phyloP scores from a whole-genome alignment of 2,329 filamentous ascomycete species.

The Calonectria crousiana region DNA sequence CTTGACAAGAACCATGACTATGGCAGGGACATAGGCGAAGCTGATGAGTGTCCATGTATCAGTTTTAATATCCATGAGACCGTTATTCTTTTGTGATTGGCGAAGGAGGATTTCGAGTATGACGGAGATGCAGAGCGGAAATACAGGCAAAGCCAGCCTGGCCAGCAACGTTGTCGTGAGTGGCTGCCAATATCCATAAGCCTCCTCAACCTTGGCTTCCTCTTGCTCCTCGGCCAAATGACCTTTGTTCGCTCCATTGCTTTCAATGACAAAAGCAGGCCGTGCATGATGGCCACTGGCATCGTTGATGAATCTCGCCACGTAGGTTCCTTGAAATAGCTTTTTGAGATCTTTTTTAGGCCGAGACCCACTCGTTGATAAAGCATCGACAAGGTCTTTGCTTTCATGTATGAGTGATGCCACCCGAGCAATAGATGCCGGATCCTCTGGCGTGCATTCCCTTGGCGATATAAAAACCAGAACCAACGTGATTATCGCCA shows the following conservation, averaged over 20 bases:
- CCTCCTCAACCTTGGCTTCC: no score
- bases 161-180: neutral
- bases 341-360: neutral
- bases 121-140: neutral
- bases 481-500: no score
- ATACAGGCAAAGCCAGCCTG: neutral
- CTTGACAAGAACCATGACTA: neutral
- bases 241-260: no score
- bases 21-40: neutral
- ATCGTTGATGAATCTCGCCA: neutral
- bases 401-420: no score
- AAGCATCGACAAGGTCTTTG: no score
- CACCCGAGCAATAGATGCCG: no score
- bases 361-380: no score
- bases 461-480: no score
- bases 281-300: neutral
- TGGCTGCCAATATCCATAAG: neutral
- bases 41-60: neutral
- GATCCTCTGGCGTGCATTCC: no score
- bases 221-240: no score
- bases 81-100: neutral
- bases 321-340: neutral
- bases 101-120: neutral
- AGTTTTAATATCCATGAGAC: neutral
- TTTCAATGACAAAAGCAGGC: neutral